Percentiles rank a stretch among this genome's conserved stretches.
Evolutionary conservation across 2,329 filamentous ascomycete genomes (phyloP).

Genomic region (Calonectria multiphialidica): DNA sequence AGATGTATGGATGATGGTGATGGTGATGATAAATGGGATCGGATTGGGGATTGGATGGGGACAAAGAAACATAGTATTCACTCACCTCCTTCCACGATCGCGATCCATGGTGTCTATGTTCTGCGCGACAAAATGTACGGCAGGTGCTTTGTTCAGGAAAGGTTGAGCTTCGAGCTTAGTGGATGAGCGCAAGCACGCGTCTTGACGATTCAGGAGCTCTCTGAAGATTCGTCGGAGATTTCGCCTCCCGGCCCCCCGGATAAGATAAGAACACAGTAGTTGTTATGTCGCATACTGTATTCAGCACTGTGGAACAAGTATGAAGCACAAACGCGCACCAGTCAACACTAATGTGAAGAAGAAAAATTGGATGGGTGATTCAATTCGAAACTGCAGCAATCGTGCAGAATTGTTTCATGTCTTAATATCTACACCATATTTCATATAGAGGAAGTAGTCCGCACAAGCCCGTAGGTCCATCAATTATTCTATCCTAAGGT

Average conservation of each 20-base stretch:
- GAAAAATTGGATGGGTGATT: not conserved
- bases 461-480: not conserved
- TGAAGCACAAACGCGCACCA: no score
- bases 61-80: constrained; percentile 22
- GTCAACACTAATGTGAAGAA: not conserved
- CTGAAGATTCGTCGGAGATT: constrained; percentile 40
- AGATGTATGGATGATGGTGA: constrained; percentile 18
- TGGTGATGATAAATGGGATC: constrained; percentile 19
- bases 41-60: not conserved
- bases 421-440: not conserved
- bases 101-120: constrained; percentile 48
- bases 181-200: constrained; percentile 39
- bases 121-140: constrained; percentile 14
- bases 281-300: not conserved
- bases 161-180: constrained; percentile 16
- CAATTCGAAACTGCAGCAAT: no score
- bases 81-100: constrained; percentile 54
- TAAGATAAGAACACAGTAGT: constrained; percentile 36
- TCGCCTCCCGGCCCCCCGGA: constrained; percentile 33
- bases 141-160: constrained; percentile 22
- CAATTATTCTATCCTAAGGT: not conserved
- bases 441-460: not conserved
- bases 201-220: constrained; percentile 24
- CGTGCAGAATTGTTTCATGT: no score
- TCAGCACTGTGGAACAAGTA: not conserved